Conservation (phyloP, 2,329 filamentous ascomycete genomes). For the Hypoxylon sp. region DNA sequence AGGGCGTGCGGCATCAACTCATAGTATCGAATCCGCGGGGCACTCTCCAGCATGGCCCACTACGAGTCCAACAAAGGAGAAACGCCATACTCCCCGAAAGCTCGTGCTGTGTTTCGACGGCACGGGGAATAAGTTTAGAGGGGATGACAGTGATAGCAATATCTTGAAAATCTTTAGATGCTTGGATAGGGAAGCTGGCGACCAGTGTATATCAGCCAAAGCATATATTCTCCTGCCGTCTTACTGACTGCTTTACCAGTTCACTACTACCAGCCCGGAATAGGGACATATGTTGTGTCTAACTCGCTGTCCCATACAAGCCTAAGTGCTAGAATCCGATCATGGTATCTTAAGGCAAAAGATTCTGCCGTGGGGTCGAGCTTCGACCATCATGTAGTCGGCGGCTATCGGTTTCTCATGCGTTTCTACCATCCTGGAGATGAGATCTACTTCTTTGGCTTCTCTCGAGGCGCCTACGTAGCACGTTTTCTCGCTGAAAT, state of each 20-base stretch:
- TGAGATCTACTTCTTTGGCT: conserved; percentile 80
- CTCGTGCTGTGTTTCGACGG: conserved; percentile 73
- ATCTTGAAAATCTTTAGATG: conserved; percentile 79
- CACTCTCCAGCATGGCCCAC: conserved; percentile 19
- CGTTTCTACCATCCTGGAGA: conserved; percentile 74
- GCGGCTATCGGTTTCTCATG: conserved; percentile 84
- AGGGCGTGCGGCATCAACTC: conserved; percentile 26
- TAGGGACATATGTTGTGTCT: conserved; percentile 78
- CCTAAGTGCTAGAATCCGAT: conserved; percentile 67
- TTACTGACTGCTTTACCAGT: conserved; percentile 48
- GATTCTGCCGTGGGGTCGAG: conserved; percentile 84
- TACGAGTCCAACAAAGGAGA: conserved; percentile 43
- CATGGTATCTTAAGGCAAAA: conserved; percentile 79
- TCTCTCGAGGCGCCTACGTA: conserved; percentile 79
- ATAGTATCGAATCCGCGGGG: conserved; percentile 20
- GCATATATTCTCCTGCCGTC: not conserved
- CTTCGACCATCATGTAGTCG: conserved; percentile 86
- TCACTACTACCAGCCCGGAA: conserved; percentile 76
- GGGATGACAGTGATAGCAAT: conserved; percentile 72
- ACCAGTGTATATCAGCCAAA: conserved; percentile 63
- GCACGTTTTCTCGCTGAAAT: conserved; percentile 84
- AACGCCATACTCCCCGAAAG: conserved; percentile 54
- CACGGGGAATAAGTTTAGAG: conserved; percentile 73
- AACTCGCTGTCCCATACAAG: conserved; percentile 70
- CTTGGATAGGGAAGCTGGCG: conserved; percentile 71